Evolutionary conservation across 2,329 filamentous ascomycete species (phyloP).

Genomic region (Conoideocrella luteorostrata): DNA sequence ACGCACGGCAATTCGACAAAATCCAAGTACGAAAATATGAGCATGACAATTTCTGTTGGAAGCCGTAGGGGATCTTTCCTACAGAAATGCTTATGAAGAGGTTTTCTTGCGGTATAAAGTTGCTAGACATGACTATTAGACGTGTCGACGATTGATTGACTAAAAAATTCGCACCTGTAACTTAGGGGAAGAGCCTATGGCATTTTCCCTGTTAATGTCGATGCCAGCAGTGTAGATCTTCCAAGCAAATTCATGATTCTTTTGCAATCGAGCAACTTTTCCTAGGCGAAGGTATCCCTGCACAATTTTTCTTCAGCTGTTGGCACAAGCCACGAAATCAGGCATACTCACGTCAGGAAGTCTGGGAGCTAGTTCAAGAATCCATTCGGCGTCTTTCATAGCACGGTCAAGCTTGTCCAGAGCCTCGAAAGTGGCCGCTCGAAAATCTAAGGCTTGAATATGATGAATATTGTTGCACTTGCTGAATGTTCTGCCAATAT

Average conservation of each 20-base stretch:
- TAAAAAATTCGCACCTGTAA: slow-evolving; percentile 22
- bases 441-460: slow-evolving; percentile 34
- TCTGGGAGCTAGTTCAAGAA: slow-evolving; percentile 34
- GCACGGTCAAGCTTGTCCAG: slow-evolving; percentile 31
- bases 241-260: slow-evolving; percentile 32
- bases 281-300: slow-evolving; percentile 37
- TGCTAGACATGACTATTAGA: slow-evolving; percentile 19
- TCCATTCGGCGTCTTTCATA: slow-evolving; percentile 34
- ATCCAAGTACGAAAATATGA: slow-evolving; percentile 29
- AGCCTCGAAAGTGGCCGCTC: slow-evolving; percentile 33
- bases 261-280: slow-evolving; percentile 31
- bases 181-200: slow-evolving; percentile 23
- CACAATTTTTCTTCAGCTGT: not conserved
- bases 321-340: not conserved
- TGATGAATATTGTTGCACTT: slow-evolving; percentile 32
- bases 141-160: not conserved
- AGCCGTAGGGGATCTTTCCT: slow-evolving; percentile 29
- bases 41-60: slow-evolving; percentile 29
- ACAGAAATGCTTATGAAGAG: slow-evolving; percentile 26
- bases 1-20: slow-evolving; percentile 25
- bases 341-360: slow-evolving; percentile 28
- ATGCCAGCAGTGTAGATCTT: slow-evolving; percentile 33
- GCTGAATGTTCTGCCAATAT: slow-evolving; percentile 29
- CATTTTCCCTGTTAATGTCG: slow-evolving; percentile 22
- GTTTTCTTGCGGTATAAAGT: slow-evolving; percentile 27